Evolutionary conservation across 768 basidiomycete species (phyloP).

Genomic region (Brasilioporus rufonigricans): DNA sequence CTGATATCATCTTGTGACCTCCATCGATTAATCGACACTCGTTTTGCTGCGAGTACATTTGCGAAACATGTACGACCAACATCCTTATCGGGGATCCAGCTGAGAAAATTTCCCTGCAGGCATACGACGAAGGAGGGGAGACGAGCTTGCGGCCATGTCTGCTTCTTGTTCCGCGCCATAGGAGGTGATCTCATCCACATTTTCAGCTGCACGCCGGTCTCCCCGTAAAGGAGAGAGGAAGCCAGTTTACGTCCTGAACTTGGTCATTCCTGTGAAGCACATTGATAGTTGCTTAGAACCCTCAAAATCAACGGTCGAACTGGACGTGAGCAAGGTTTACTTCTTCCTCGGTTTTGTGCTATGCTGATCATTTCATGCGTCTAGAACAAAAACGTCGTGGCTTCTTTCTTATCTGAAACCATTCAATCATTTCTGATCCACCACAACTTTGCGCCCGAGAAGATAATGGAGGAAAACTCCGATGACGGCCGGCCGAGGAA

Average conservation of each 20-base stretch:
- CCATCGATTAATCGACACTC: slow-evolving; percentile 62
- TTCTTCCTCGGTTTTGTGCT: slow-evolving; percentile 10
- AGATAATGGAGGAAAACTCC: slow-evolving; percentile 9
- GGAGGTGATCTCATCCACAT: slow-evolving; percentile 9
- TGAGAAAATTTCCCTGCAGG: slow-evolving; percentile 44
- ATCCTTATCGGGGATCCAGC: not conserved
- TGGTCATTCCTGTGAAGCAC: slow-evolving; percentile 60
- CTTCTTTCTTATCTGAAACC: slow-evolving; percentile 53
- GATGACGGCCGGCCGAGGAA: slow-evolving; percentile 44
- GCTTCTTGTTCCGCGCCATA: slow-evolving; percentile 11
- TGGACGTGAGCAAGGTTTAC: slow-evolving; percentile 50
- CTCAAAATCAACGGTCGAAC: slow-evolving; percentile 62
- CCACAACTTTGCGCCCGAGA: slow-evolving; percentile 52
- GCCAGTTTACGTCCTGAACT: slow-evolving; percentile 80
- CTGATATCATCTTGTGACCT: slow-evolving; percentile 64
- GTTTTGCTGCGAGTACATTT: slow-evolving; percentile 70
- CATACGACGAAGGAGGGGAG: slow-evolving; percentile 64
- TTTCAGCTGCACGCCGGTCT: slow-evolving; percentile 59
- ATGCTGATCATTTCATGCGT: slow-evolving; percentile 6
- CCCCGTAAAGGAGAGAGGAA: slow-evolving; percentile 77
- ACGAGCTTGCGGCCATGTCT: slow-evolving; percentile 28
- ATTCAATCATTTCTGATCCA: slow-evolving; percentile 61
- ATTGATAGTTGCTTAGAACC: slow-evolving; percentile 83
- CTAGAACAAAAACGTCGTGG: slow-evolving; percentile 60
- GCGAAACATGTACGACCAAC: slow-evolving; percentile 57